Base-by-base conservation (phyloP, 2,329 filamentous ascomycete species). In the Trichoderma sp. region DNA sequence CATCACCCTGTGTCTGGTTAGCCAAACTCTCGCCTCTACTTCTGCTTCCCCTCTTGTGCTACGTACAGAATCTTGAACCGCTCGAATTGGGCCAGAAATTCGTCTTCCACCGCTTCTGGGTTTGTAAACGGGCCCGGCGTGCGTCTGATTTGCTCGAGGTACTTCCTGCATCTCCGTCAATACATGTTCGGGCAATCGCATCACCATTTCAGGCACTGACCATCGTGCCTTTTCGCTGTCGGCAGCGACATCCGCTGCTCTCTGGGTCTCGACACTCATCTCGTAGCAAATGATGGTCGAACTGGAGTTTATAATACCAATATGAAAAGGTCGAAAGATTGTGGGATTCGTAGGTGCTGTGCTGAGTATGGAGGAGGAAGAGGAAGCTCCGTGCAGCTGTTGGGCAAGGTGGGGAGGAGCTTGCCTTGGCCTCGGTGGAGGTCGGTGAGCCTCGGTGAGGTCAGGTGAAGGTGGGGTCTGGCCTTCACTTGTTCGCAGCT, bases 61-160 rank as follows among this genome's bases (percentile, higher is more conserved):
- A 81, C 91, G 80, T 82, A 94, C 88, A 97, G 81, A 71, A 97
- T 86, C 81, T 93, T 96, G 77, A 93, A 90, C 61, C 86, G 86
- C 71, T 92, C 90, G 74, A 94, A 87, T 73, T 85, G 84, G 8
- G 84, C 82, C 7, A 88, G 81, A 28, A 84, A 84, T 74, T 88
- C 86, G 65, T 87, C 85, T 63, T 84, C 84, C 30, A 84, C 84
- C 17, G 84, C 84, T 8, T 83, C 88, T 32, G 89, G 87, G 74
- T 95, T 92, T 39, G 92, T 95, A 80, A 93, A 97, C 1, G 96
- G 94, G 1, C 96, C 95, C 4, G 87, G 84, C 36, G 90, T 91
- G 72, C 87, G 90, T 71, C 97, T 88, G 74, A 98, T 90, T 73
- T 88, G 91, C 82, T 98, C 90, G 71, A 98, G 88, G 80, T 97